Evolutionary conservation across 192 early-diverging fungal species (phyloP).

Genomic region (Linderina pennispora): DNA sequence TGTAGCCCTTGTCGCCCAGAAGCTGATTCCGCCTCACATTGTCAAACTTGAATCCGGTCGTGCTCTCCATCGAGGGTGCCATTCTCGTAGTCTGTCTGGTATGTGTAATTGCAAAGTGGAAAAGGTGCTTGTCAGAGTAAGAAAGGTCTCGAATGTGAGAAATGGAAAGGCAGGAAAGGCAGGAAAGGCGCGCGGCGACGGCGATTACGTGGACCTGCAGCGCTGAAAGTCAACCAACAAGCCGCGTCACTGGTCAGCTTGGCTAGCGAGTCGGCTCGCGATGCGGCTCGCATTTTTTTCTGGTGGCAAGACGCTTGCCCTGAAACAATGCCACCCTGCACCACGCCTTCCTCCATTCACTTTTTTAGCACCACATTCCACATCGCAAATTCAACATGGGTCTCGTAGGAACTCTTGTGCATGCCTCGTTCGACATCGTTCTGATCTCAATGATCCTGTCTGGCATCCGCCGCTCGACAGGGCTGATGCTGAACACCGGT

Average conservation of each 20-base stretch:
- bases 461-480: slow-evolving; percentile 43
- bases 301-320: too few species aligned
- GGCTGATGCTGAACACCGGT: slow-evolving; percentile 25
- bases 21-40: slow-evolving; percentile 64
- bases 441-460: slow-evolving; percentile 38
- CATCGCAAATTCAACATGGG: slow-evolving; percentile 20
- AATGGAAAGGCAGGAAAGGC: not conserved
- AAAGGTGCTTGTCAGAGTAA: not conserved
- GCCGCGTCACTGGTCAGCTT: too few species aligned
- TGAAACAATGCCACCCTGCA: too few species aligned
- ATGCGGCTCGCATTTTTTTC: too few species aligned
- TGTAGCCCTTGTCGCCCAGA: slow-evolving; percentile 70
- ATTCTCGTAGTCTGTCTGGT: slow-evolving; percentile 9
- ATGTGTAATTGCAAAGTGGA: not conserved
- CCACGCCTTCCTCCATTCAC: not conserved
- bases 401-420: slow-evolving; percentile 25
- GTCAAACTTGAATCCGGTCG: slow-evolving; percentile 44
- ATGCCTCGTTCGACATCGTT: slow-evolving; percentile 30
- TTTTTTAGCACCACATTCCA: not conserved
- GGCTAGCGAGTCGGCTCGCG: too few species aligned
- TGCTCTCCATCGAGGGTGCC: slow-evolving; percentile 19
- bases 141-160: not conserved
- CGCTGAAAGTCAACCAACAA: too few species aligned
- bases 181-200: too few species aligned
- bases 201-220: too few species aligned